Evolutionary conservation across 2,329 filamentous ascomycete species (phyloP), one percentile per base, ranked within the genome.

Genomic region (Fusarium circinatum): DNA sequence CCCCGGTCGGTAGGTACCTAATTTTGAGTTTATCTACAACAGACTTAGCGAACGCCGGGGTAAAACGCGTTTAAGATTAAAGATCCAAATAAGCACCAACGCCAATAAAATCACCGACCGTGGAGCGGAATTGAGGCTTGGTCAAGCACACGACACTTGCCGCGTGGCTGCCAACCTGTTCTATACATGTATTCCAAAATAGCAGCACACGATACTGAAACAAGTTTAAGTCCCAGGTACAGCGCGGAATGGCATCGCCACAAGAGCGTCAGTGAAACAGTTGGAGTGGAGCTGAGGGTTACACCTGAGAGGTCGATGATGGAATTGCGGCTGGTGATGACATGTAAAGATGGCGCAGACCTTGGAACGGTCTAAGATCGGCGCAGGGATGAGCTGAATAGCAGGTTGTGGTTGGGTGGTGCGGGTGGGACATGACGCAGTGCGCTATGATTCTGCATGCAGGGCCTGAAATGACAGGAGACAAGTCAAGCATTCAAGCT

Each of bases 271-370:
- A 44, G 52, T 70, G 66, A 70, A 70, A 65, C 52, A 24, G 34
- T 11, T 0, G 34, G 18, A 26, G 65, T 69, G 66, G 65, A 56
- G 8, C 44, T 28, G 32, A 42, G 11, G 28, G 18, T 66, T 14
- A 32, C 36, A 67, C 17, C 11, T 51, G 45, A 67, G 32, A 65
- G 48, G 59, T 20, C 32, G 20, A 55, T 55, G 51, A 55, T 55
- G 34, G 22, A 24, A 30, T 51, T 39, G 48, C 32, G 55, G 57
- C 62, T 62, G 49, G 59, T 65, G 57, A 74, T 74, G 72, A 75
- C 72, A 75, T 65, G n/a, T 22, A 8, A 58, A 36, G 38, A 72
- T 49, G 72, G 72, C 72, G 72, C 72, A 75, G 69, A 20, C 60
- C 56, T 56, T 39, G 45, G 39, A 70, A 70, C 11, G 11, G 30